Base-by-base conservation (phyloP, 345 rosid genomes). In the Citrus mangshanensis region DNA sequence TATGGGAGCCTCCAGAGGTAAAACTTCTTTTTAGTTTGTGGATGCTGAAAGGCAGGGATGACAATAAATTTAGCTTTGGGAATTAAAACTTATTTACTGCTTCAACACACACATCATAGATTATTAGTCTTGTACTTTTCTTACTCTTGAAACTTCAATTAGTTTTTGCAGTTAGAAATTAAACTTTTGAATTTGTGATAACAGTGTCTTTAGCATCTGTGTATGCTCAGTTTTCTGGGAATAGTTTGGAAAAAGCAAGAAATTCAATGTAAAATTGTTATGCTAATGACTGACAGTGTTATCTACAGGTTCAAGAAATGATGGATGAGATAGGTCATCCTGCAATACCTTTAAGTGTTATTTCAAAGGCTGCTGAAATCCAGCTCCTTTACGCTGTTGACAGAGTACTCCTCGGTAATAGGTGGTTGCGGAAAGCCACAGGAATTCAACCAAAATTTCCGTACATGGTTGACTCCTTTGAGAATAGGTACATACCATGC, bases 371-470 rank as follows among this genome's bases (percentile, higher is more conserved):
- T 86, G 99, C 97, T 76, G 98, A 91, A 83, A 89, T 96, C 80
- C 93, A 93, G 84, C 95, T 96, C 35, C 86, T 87, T 55, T 86
- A 94, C 81, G 92, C 94, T 6, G 91, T 96, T 30, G 99, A 96
- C 77, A 94, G 79, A 83, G 87, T 91, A 70, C 89, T 96, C 49
- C 77, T 96, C 49, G 98, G 99, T 65, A 91, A 92, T 77, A 87
- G 95, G 87, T 94, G 99, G 98, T 86, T 94, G 81, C 92, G 98
- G 59, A 96, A 92, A 87, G 94, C 92, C 42, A 87, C 95, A 14
- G 98, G 99, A 59, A 94, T 96, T 84, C 98, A 96, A 78, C 98
- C 99, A 27, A 88, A 91, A 80, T 93, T 90, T 85, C 97, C 98
- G 34, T 94, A 96, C 74, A 79, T 93, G 80, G 92, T 96, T 3